These are phyloP conservation scores for Punica granatum DNA, from an alignment of 345 rosid genomes.

Conservation along the genomic window DNA sequence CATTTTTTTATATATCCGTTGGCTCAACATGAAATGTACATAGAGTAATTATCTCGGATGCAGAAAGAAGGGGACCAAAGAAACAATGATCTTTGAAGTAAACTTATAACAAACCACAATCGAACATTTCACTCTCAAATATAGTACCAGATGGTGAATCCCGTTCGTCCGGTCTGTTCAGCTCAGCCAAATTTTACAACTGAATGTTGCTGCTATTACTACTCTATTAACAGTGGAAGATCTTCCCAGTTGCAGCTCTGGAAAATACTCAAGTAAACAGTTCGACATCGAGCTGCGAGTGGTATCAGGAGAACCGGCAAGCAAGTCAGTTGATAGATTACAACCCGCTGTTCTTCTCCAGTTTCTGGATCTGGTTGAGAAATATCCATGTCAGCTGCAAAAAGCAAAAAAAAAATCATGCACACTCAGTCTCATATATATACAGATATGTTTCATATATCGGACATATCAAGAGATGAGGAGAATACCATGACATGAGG, in stretches of 20 bases:
- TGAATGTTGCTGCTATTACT: too few species aligned
- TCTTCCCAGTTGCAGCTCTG: background rate
- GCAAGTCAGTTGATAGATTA: constrained; percentile 9
- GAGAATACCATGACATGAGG: constrained; percentile 92
- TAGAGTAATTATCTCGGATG: too few species aligned
- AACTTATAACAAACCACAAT: too few species aligned
- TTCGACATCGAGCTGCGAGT: background rate
- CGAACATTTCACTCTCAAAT: too few species aligned
- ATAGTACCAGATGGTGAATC: background rate
- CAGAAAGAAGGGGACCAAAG: too few species aligned
- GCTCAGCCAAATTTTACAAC: background rate
- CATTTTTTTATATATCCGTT: too few species aligned
- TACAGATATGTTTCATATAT: background rate
- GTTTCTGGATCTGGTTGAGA: constrained; percentile 82
- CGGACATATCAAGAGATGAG: background rate
- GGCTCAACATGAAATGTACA: too few species aligned
- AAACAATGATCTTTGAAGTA: too few species aligned
- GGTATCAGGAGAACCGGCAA: background rate
- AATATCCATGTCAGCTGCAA: constrained; percentile 98
- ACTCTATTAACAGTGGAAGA: background rate
- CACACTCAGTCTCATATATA: constrained; percentile 1
- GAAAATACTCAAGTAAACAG: background rate
- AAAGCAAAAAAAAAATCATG: constrained; percentile 4
- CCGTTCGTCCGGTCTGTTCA: background rate
- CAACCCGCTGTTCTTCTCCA: constrained; percentile 41